phyloP scores from a whole-genome alignment of 495 filamentous ascomycete genomes.

The Mycothermus thermophilus region DNA sequence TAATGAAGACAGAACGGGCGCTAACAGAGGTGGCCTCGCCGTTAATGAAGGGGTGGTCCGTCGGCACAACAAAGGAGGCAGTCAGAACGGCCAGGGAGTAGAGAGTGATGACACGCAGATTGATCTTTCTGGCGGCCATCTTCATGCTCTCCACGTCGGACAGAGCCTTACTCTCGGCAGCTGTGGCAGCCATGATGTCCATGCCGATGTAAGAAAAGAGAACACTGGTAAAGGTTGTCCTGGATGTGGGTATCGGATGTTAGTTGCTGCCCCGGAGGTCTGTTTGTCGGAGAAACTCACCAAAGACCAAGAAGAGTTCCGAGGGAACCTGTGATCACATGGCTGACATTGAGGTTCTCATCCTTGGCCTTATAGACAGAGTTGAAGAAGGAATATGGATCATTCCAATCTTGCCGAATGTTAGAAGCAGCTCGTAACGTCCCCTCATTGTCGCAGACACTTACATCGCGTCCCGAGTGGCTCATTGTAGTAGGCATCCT shows the following conservation, averaged over 20 bases:
- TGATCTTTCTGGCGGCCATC: constrained; percentile 35
- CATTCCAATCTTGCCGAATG: constrained; percentile 17
- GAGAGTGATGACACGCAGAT: constrained; percentile 30
- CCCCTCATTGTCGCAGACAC: constrained; percentile 6
- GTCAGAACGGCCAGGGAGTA: constrained; percentile 30
- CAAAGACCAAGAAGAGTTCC: constrained; percentile 23
- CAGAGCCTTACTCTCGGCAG: constrained; percentile 32
- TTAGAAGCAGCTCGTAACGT: neutral
- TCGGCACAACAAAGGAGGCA: constrained; percentile 32
- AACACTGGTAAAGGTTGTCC: constrained; percentile 30
- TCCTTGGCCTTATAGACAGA: constrained; percentile 14
- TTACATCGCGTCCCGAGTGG: constrained; percentile 22
- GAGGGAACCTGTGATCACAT: constrained; percentile 8
- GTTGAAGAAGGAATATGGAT: constrained; percentile 26
- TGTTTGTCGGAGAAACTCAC: constrained; percentile 4
- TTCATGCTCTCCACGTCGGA: constrained; percentile 37
- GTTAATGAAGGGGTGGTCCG: constrained; percentile 31
- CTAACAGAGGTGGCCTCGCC: constrained; percentile 28
- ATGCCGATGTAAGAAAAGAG: constrained; percentile 40
- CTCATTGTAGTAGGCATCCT: constrained; percentile 20
- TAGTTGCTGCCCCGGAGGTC: neutral
- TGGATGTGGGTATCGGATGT: neutral
- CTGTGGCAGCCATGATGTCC: constrained; percentile 33
- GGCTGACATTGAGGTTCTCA: constrained; percentile 10
- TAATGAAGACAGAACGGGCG: constrained; percentile 30